Base-by-base conservation (phyloP, 2,329 filamentous ascomycete genomes). In the Fusarium sp. region DNA sequence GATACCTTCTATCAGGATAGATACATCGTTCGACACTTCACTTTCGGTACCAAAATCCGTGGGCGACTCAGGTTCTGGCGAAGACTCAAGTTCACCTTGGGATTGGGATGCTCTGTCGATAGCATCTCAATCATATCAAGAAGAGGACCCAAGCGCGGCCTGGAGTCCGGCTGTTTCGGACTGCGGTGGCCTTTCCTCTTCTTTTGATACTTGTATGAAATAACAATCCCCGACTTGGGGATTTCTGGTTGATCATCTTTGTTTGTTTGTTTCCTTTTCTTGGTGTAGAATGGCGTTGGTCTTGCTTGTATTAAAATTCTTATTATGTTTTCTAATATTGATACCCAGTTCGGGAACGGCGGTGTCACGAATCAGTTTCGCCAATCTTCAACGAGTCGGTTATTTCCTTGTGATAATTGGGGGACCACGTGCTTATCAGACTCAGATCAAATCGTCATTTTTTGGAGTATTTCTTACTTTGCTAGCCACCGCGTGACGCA, bases 401-500 rank as follows among this genome's bases (percentile, higher is more conserved):
- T 38, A 48, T 60, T 74, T 75, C 48, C 72, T 75, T 75, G 72
- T 74, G 72, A 74, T 41, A 60, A 59, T 60, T 35, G 41, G 24
- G 38, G 53, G n/a, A 41, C 69, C 72, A 74, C 64, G 38, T 74
- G 72, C 64, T 70, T 54, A 55, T 47, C 36, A 59, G 36, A 47
- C 24, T 55, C 51, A 41, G 51, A 28, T 53, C 32, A 36, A 38
- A 61, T 50, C 59, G 48, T 73, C 69, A 47, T 47, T 61, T 72
- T 71, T 69, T 60, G 66, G 51, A 64, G 67, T 67, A 66, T 44
- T 36, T 18, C 32, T 42, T 66, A 66, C 57, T 56, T 48, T 54
- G 24, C 57, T 56, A 54, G 50, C 47, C 30, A 63, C 70, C 75
- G 70, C 66, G 76, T 78, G 76, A 78, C 72, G 64, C 73, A 69